Evolutionary conservation across 1,139 yeast species (phyloP).

Genomic region (Zhuliangozyma parablackwelliae): DNA sequence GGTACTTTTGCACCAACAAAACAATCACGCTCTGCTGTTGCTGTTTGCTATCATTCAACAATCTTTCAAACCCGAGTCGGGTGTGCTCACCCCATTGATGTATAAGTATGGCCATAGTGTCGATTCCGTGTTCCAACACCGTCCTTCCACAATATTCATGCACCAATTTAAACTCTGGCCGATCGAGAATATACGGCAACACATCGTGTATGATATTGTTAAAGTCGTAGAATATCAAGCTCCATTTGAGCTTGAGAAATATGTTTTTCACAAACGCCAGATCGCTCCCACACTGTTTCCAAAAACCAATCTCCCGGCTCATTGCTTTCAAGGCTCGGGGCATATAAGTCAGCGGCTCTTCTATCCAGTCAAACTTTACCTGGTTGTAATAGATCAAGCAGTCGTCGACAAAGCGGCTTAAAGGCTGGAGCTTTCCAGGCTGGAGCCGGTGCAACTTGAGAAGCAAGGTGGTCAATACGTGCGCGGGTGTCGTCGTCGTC

Average conservation of each 20-base stretch:
- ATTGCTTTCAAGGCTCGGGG: constrained; percentile 12
- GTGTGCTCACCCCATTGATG: constrained; percentile 18
- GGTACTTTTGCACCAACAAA: no score
- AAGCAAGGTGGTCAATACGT: constrained; percentile 16
- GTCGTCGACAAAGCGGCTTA: constrained; percentile 16
- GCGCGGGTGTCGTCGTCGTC: constrained; percentile 4
- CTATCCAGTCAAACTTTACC: constrained; percentile 16
- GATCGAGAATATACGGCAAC: constrained; percentile 13
- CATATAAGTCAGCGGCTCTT: constrained; percentile 17
- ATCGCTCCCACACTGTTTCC: constrained; percentile 21
- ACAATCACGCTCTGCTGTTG: no score
- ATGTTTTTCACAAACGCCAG: constrained; percentile 17
- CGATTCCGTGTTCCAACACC: constrained; percentile 14
- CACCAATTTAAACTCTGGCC: constrained; percentile 14
- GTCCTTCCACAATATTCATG: constrained; percentile 16
- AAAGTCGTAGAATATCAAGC: constrained; percentile 25
- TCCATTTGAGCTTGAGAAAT: constrained; percentile 26
- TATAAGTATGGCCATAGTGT: constrained; percentile 17
- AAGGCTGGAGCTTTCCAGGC: constrained; percentile 2
- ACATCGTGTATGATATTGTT: constrained; percentile 14
- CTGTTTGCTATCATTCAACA: neutral
- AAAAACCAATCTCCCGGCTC: constrained; percentile 16
- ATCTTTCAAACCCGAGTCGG: neutral
- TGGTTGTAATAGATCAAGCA: constrained; percentile 15
- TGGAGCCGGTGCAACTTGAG: constrained; percentile 16